Evolutionary conservation across 139 green algal species (phyloP), one percentile per base, ranked within the genome.

Genomic region (Chlamydomonas sphaeroides): DNA sequence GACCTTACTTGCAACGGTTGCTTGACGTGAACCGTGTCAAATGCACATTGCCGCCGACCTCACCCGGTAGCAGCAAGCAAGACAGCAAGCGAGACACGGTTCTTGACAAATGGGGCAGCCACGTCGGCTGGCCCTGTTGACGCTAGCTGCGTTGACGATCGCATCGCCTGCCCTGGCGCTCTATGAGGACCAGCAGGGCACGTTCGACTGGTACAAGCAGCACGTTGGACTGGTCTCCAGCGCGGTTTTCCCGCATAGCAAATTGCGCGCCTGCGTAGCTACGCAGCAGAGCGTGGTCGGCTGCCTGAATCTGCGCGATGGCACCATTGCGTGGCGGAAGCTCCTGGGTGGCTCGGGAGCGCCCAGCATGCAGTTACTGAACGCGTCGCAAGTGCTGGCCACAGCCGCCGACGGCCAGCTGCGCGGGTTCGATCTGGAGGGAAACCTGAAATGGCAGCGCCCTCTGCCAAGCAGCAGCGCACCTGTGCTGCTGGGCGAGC

Each of bases 171-270:
- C 63, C 0, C 5, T 18, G 0, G 93, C 80, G 0, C 63, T 97
- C 17, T 94, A 85, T 53, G 87, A 94, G 78, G 93, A 96, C 63
- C 93, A 97, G 41, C 89, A 88, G 18, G 93, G 89, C 0, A 88
- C 92, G 25, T 89, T 91, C 53, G 92, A 95, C 73, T 98, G 95
- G 95, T 90, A 94, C 65, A 85, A 85, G 49, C 78, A 92, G n/a
- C 75, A 92, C 61, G 76, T 98, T 0, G 95, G 95, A 4, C n/a
- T 78, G 2, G 75, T 91, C 1, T 59, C 32, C 1, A 28, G 41
- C 2, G 91, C 90, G 10, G 35, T 51, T 0, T 89, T 95, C 33
- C 74, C 90, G 20, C 71, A 51, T 6, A 77, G 68, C 41, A 89
- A 90, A 33, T 70, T 87, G 0, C 53, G 78, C 3, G 45, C 94